phyloP scores from a whole-genome alignment of 768 basidiomycete genomes.

The Astraeus odoratus region DNA sequence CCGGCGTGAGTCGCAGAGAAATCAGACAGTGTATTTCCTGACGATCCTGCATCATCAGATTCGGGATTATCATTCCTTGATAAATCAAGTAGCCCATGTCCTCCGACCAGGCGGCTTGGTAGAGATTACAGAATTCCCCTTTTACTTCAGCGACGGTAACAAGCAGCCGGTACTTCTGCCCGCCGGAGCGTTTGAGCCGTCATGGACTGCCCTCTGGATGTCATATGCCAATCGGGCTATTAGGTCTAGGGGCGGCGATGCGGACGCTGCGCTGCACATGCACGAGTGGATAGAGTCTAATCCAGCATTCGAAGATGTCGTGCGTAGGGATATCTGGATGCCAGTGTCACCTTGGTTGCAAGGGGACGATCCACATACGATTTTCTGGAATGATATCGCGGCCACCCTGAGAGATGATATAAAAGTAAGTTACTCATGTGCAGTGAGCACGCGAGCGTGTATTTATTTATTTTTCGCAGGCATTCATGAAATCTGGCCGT shows the following conservation, averaged over 20 bases:
- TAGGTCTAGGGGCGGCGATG: slow-evolving; percentile 48
- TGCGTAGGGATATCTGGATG: slow-evolving; percentile 54
- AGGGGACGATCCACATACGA: slow-evolving; percentile 16
- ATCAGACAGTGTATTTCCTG: slow-evolving; percentile 4
- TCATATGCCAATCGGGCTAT: slow-evolving; percentile 47
- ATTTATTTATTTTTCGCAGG: slow-evolving; percentile 29
- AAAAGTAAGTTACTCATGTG: slow-evolving; percentile 29
- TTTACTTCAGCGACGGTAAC: slow-evolving; percentile 50
- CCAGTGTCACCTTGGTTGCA: slow-evolving; percentile 48
- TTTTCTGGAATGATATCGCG: slow-evolving; percentile 38
- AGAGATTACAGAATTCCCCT: slow-evolving; percentile 64
- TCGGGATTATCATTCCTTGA: slow-evolving; percentile 53
- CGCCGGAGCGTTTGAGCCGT: slow-evolving; percentile 36
- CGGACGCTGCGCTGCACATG: slow-evolving; percentile 55
- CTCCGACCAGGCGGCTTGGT: slow-evolving; percentile 67
- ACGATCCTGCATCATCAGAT: slow-evolving; percentile 38
- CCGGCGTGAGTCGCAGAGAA: slow-evolving; percentile 50
- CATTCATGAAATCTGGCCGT: slow-evolving; percentile 59
- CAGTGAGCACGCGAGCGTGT: not conserved
- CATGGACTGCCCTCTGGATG: slow-evolving; percentile 63
- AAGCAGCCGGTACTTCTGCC: slow-evolving; percentile 38
- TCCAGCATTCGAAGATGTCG: slow-evolving; percentile 51
- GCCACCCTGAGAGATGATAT: slow-evolving; percentile 52
- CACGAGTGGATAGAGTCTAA: slow-evolving; percentile 49
- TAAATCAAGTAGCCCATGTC: slow-evolving; percentile 60